Evolutionary conservation across 371 early-diverging fungal genomes (phyloP).

Genomic region (Astathelohania contejeani): DNA sequence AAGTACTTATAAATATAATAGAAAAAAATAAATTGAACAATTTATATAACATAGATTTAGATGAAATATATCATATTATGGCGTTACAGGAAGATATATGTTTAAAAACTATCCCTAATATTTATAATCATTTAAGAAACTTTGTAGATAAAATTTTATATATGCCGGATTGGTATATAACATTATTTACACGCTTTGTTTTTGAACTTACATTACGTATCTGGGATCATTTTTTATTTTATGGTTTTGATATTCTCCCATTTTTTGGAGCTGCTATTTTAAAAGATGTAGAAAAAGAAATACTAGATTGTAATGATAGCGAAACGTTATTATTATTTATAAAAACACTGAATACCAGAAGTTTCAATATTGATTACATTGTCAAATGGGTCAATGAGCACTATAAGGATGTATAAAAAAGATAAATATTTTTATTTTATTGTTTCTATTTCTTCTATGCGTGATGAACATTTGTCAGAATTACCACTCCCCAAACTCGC

Average conservation of each 20-base stretch:
- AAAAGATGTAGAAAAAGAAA: no score
- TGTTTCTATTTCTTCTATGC: no score
- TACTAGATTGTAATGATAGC: no score
- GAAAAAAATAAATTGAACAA: constrained; percentile 40
- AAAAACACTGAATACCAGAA: no score
- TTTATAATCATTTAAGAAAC: constrained; percentile 29
- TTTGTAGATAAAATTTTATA: constrained; percentile 38
- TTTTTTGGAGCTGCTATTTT: no score
- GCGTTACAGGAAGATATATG: constrained; percentile 44
- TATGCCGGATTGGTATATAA: constrained; percentile 50
- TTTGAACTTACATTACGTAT: constrained; percentile 37
- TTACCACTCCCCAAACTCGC: no score
- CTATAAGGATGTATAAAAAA: no score
- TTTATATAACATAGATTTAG: constrained; percentile 50
- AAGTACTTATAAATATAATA: constrained; percentile 35
- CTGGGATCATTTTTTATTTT: constrained; percentile 49
- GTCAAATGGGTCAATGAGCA: no score
- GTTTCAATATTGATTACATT: no score
- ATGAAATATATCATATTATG: constrained; percentile 32
- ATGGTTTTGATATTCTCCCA: constrained; percentile 34
- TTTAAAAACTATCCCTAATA: constrained; percentile 38
- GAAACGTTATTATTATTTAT: no score
- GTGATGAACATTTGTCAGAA: no score
- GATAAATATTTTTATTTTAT: no score
- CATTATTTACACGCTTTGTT: constrained; percentile 50